Evolutionary conservation across 129 eudicot genomes (phyloP), one percentile per base, ranked within the genome.

Genomic region (Escallonia herrerae): DNA sequence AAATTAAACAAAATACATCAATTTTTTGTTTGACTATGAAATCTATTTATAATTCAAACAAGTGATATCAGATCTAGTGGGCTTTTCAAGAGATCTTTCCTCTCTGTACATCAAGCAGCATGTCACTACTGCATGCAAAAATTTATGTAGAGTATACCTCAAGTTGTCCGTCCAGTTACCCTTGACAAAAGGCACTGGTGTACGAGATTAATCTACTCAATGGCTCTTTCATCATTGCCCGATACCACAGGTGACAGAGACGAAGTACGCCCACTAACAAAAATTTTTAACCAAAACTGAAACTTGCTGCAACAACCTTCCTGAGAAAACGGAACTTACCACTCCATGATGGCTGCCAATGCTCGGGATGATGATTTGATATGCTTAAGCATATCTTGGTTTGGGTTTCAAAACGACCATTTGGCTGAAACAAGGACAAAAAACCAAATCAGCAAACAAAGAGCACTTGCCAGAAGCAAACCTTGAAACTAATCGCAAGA

Each of bases 301-400:
- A 22, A 22, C 33, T 22, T 22, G 33, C 33, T 22, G 33, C 33
- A 22, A 22, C 33, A 22, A 22, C 33, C 33, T 22, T 22, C 33
- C 33, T 22, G 33, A 4, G 1, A 42, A 58, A 15, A 58, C 6
- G 13, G 43, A 50, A 52, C 48, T 77, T 84, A 90, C 95, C 97
- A 74, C 99, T 89, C 99, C 99, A 94, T 43, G 99, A 94, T 62
- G 99, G 99, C 76, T 94, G 99, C 99, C 99, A 94, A 79, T 94
- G 99, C 84, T 94, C 97, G 56, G 99, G 99, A 68, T 94, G 99
- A 79, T 94, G 95, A 77, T 94, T 94, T 47, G 99, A 94, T 76
- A 94, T 94, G 84, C 99, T 94, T 70, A 94, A 78, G 80, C 99
- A 94, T 60, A 94, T 94, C 85, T 94, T 94, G 52, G 99, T 94